Base-by-base conservation (phyloP, 1,284 basidiomycete genomes). In the Malassezia dermatis region DNA sequence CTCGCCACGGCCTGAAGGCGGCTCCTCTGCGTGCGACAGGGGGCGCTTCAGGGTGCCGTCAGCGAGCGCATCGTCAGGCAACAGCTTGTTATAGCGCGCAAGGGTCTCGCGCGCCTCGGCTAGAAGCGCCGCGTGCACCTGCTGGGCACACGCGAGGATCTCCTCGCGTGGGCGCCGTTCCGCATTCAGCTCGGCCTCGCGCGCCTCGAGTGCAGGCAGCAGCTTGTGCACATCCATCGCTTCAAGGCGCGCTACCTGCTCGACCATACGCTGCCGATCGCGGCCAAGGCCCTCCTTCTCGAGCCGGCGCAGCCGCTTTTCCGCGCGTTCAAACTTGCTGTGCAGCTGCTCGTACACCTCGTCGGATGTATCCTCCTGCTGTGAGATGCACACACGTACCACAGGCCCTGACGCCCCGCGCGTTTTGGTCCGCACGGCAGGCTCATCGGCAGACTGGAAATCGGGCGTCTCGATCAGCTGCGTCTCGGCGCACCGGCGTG, bases 301-400 rank as follows among this genome's bases (percentile, higher is more conserved):
- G n/a, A 48, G 44, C 4, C 39, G 44, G 26, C 55, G 55, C n/a
- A 57, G 46, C 8, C 41, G 37, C 40, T 57, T 57, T 34, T 57
- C 55, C 2, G 30, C 34, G 11, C 55, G 55, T 13, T 57, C 55
- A 21, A 42, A 45, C 31, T 41, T 39, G 12, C 19, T 13, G 31
- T 57, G 49, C 10, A 44, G 37, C 45, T 35, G 31, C 6, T 23
- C n/a, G 32, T 52, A 57, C 2, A 27, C 51, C 10, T 24, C 50
- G 13, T 57, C 55, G 6, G 49, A 52, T 8, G 47, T 51, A 19
- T 52, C 50, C 1, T 39, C 31, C 40, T 53, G 51, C n/a, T 21
- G 35, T 27, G 28, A 32, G 17, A 34, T 12, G 12, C n/a, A 5
- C 5, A 1, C 6, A 51, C 37, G 28, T 32, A 41, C 48, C 35